These are phyloP conservation scores for Pseudonitzschia multiseries DNA, from an alignment of 108 stramenopile genomes.

Conservation along the genomic window DNA sequence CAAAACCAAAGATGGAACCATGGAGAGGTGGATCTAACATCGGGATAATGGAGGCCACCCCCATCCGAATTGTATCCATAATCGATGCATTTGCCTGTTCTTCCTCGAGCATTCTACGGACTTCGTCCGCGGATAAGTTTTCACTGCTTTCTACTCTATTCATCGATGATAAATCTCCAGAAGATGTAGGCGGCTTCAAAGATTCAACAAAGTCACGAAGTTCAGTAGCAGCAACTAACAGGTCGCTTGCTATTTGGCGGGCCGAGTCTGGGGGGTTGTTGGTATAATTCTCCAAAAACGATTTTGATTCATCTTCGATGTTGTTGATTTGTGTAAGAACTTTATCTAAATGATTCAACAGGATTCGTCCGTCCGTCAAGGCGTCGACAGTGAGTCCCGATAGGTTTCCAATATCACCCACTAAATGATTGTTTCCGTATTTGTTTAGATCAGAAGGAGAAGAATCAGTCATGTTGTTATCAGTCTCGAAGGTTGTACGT, in stretches of 20 bases:
- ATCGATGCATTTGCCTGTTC: conserved; percentile 27
- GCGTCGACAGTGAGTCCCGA: conserved; percentile 52
- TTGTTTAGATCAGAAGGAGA: conserved; percentile 41
- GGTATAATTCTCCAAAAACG: conserved; percentile 24
- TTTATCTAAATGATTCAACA: conserved; percentile 43
- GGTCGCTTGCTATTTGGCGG: conserved; percentile 24
- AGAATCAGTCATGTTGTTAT: conserved; percentile 28
- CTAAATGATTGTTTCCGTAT: conserved; percentile 72
- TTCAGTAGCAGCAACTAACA: conserved; percentile 48
- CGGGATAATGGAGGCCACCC: conserved; percentile 41
- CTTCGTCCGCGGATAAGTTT: conserved; percentile 46
- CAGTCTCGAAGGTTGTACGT: conserved; percentile 46
- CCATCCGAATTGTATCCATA: conserved; percentile 35
- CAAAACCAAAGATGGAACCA: conserved; percentile 77
- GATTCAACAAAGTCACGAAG: conserved; percentile 51
- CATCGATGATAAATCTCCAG: conserved; percentile 5
- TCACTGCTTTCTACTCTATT: conserved; percentile 30
- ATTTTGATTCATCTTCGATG: conserved; percentile 34
- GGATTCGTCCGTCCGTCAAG: conserved; percentile 50
- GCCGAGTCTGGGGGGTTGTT: conserved; percentile 23
- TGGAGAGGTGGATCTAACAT: conserved; percentile 87
- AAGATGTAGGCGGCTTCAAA: conserved; percentile 43
- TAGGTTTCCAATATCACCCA: conserved; percentile 79
- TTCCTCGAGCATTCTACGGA: conserved; percentile 60
- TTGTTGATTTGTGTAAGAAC: conserved; percentile 46